Conservation (phyloP, 2,329 filamentous ascomycete genomes). For the Podosphaera xanthii region DNA sequence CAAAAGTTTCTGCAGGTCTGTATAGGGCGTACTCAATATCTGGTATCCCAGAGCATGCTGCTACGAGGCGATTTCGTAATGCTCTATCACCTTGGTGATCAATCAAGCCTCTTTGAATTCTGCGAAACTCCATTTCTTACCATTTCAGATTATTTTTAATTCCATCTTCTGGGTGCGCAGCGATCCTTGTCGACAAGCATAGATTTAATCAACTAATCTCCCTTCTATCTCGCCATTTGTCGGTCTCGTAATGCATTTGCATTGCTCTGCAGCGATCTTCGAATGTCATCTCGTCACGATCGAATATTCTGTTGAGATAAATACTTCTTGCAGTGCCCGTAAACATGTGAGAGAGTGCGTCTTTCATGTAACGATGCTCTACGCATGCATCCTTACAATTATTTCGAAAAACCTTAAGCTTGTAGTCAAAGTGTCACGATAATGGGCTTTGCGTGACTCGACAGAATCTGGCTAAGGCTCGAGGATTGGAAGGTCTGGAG, state of each 20-base stretch:
- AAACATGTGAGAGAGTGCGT: not conserved
- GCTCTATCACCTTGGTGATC: constrained; percentile 1
- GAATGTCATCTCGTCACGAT: not conserved
- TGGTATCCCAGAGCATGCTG: not conserved
- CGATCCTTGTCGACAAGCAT: not conserved
- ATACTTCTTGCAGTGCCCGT: not conserved
- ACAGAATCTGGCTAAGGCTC: too few species aligned
- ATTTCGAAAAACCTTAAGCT: not conserved
- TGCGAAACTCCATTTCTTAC: not conserved
- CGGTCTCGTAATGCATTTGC: not conserved
- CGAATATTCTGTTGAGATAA: not conserved
- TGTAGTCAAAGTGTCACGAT: not conserved
- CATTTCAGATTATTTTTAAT: not conserved
- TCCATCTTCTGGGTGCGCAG: not conserved
- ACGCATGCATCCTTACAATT: not conserved
- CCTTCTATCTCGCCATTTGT: not conserved
- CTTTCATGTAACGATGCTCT: not conserved
- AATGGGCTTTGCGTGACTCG: too few species aligned
- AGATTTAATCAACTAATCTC: not conserved
- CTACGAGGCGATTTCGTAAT: not conserved
- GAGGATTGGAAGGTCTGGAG: too few species aligned
- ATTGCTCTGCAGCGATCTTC: not conserved
- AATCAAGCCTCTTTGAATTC: not conserved
- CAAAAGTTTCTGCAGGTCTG: not conserved
- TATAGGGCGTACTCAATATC: not conserved